Conservation (phyloP, 106 monocot genomes). For the Cymbidium sinense region DNA sequence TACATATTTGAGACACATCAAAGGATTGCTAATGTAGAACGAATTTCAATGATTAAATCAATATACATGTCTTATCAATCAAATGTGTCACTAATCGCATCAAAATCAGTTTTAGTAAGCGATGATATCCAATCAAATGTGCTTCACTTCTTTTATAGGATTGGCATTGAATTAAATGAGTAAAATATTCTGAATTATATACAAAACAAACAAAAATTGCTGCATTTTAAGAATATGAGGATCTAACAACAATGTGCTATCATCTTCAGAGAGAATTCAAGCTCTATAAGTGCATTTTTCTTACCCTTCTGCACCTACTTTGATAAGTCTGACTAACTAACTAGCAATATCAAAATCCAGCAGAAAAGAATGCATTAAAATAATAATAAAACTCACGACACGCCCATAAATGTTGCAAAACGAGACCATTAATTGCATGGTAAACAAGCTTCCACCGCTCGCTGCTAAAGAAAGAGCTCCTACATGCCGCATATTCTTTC, state of each 20-base stretch:
- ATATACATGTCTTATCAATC: neutral
- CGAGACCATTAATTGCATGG: constrained; percentile 75
- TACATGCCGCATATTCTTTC: constrained; percentile 92
- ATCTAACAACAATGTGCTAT: neutral
- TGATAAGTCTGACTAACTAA: no score
- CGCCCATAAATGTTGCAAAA: constrained; percentile 81
- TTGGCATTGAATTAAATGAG: neutral
- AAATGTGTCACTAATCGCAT: neutral
- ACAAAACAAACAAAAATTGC: neutral
- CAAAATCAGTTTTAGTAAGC: neutral
- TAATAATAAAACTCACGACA: constrained; percentile 55
- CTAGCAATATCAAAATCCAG: neutral
- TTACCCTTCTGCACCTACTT: neutral
- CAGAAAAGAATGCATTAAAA: neutral
- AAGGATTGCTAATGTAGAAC: neutral
- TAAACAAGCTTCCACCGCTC: constrained; percentile 92
- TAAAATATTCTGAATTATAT: neutral
- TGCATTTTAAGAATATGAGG: neutral
- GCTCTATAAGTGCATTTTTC: neutral
- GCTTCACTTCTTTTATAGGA: neutral
- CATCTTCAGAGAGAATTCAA: neutral
- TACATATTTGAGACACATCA: neutral
- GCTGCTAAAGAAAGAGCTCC: constrained; percentile 61
- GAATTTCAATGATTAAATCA: neutral
- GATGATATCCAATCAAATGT: neutral